A percentile compares a stretch with the other conserved stretches of the same genome.
phyloP scores from a whole-genome alignment of 441 rosid genomes.

The Mallotus japonicus region DNA sequence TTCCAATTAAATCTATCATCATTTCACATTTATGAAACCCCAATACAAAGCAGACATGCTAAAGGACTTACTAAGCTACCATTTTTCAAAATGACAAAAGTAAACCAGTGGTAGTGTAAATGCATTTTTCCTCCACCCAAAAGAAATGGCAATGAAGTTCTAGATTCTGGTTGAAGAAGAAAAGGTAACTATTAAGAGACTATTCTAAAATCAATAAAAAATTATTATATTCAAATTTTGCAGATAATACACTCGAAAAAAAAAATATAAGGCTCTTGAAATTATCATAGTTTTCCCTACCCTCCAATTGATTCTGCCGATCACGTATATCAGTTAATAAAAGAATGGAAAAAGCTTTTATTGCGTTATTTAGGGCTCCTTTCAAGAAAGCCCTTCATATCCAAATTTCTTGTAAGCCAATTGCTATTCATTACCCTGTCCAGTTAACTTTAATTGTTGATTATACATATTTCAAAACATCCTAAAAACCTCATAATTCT shows the following conservation, averaged over 20 bases:
- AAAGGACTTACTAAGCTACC: background rate
- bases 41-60: too few relatives aligned
- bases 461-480: background rate
- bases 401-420: background rate
- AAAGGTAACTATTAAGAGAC: background rate
- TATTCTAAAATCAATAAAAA: background rate
- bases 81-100: background rate
- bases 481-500: background rate
- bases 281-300: background rate
- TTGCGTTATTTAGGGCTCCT: too few relatives aligned
- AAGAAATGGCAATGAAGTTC: background rate
- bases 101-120: background rate
- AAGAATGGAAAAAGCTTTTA: too few relatives aligned
- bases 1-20: slow-evolving; percentile 1
- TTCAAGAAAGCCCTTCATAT: background rate
- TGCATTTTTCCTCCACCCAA: background rate
- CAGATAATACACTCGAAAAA: background rate
- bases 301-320: background rate
- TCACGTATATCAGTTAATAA: too few relatives aligned
- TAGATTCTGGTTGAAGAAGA: background rate
- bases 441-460: background rate
- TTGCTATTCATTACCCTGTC: background rate
- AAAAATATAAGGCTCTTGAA: background rate
- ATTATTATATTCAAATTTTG: background rate
- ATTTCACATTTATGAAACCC: background rate